Percentiles rank a stretch among this genome's conserved stretches.
These are phyloP conservation scores for Blastobotrys terrestris DNA, from an alignment of 805 yeast species.

Conservation along the genomic window DNA sequence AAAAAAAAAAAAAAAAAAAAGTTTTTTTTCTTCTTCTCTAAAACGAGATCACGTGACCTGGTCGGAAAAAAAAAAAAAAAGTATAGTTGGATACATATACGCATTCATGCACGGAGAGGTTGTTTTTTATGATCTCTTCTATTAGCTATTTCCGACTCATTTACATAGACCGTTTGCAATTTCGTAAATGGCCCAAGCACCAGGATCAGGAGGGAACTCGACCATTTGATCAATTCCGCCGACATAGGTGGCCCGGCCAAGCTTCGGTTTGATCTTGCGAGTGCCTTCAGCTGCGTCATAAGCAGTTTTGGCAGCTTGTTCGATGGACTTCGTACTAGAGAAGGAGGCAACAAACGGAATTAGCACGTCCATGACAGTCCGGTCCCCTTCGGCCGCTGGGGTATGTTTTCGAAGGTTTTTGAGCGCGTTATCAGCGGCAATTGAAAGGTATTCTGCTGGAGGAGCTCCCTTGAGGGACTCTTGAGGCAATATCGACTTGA, in stretches of 20 bases:
- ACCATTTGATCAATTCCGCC: slow-evolving; percentile 42
- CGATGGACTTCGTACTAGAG: slow-evolving; percentile 42
- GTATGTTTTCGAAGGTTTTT: slow-evolving; percentile 75
- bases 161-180: too few relatives aligned
- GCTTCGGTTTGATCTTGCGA: slow-evolving; percentile 63
- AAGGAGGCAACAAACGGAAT: slow-evolving; percentile 74
- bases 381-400: slow-evolving; percentile 78
- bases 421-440: slow-evolving; percentile 44
- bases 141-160: too few relatives aligned
- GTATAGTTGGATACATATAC: too few relatives aligned
- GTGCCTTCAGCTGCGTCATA: slow-evolving; percentile 68
- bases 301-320: slow-evolving; percentile 62
- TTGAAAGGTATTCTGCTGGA: slow-evolving; percentile 18
- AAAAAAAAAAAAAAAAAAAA: too few relatives aligned
- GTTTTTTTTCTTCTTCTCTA: too few relatives aligned
- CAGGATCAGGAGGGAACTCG: slow-evolving; percentile 71
- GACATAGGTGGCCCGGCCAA: slow-evolving; percentile 91
- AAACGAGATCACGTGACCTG: too few relatives aligned
- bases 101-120: too few relatives aligned
- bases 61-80: too few relatives aligned
- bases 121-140: too few relatives aligned
- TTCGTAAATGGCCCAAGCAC: slow-evolving; percentile 44
- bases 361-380: slow-evolving; percentile 81
- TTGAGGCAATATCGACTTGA: slow-evolving; percentile 31
- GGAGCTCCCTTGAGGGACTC: slow-evolving; percentile 5